Base-by-base conservation (phyloP, 2,329 filamentous ascomycete genomes). In the Verticillium isaacii region DNA sequence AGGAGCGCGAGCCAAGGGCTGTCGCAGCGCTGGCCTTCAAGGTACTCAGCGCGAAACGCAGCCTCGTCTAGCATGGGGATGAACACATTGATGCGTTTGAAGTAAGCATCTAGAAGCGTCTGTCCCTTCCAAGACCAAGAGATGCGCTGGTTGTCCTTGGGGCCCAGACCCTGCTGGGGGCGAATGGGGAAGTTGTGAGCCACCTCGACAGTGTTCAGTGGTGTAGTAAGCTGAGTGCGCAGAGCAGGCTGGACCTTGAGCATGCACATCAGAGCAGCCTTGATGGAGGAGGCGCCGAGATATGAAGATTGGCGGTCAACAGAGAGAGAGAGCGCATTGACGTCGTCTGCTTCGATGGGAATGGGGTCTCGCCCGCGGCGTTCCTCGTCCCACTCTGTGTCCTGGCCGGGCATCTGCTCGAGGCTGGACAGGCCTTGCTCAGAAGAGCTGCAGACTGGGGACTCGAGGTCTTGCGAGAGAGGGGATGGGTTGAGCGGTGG, bases 41-140 rank as follows among this genome's bases (percentile, higher is more conserved):
- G 72, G 64, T 85, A 88, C n/a, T 82, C 82, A 2, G 81, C 80
- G 64, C 86, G 85, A 72, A 92, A 91, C 11, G 84, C 81, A 19
- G 84, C 83, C 72, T 92, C 89, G 66, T 93, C 89, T 3, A 93
- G 79, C 81, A 92, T 86, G 0, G 90, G 90, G 4, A 89, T 83
- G 66, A 91, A 89, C 1, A 88, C 84, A 64, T 92, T 90, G 29
- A 90, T 84, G 36, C 87, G 83, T 66, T 88, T 87, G 72, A 92
- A 92, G 72, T 91, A 92, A n/a, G 88, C 87, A 67, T 92, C 87
- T 50, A 92, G 85, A 11, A 91, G 77, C 6, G 85, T 85, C 71
- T 89, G 85, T 17, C 88, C 88, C 67, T 89, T 88, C 71, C 83
- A 85, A 17, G 84, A 83, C 79, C 86, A 84, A 41, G 84, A 74